These are phyloP conservation scores for Elasticomyces elasticus DNA, from an alignment of 495 filamentous ascomycete species.

Conservation along the genomic window DNA sequence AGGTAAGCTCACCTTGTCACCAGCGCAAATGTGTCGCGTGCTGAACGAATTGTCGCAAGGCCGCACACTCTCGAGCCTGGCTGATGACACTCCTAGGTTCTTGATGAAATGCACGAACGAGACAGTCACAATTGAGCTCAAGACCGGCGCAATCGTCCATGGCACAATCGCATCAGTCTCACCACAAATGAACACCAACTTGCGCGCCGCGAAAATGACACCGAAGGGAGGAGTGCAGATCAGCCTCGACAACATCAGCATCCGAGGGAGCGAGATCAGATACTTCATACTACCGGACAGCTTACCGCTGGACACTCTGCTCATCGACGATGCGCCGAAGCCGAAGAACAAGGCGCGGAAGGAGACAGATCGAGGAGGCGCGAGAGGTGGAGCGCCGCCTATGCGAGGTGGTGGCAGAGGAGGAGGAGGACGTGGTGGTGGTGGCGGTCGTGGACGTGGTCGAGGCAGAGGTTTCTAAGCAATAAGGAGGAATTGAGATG, in stretches of 20 bases:
- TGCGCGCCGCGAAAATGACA: slow-evolving; percentile 73
- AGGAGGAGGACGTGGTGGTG: slow-evolving; percentile 13
- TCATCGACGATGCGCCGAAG: slow-evolving; percentile 93
- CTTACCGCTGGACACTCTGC: slow-evolving; percentile 81
- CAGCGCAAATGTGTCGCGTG: slow-evolving; percentile 29
- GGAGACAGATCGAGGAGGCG: slow-evolving; percentile 54
- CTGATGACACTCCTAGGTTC: slow-evolving; percentile 54
- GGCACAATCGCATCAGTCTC: slow-evolving; percentile 93
- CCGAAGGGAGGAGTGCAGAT: slow-evolving; percentile 56
- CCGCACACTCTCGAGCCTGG: slow-evolving; percentile 18
- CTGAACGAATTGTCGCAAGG: slow-evolving; percentile 30
- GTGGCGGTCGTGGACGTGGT: slow-evolving; percentile 16
- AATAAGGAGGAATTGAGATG: background rate
- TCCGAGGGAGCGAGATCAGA: slow-evolving; percentile 84
- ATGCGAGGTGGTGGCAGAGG: slow-evolving; percentile 19
- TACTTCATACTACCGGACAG: slow-evolving; percentile 93
- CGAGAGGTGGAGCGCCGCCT: slow-evolving; percentile 5
- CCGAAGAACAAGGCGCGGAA: slow-evolving; percentile 99
- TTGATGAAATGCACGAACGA: slow-evolving; percentile 98
- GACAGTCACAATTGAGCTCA: slow-evolving; percentile 93
- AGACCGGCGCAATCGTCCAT: slow-evolving; percentile 93
- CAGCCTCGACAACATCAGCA: slow-evolving; percentile 87
- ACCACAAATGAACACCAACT: slow-evolving; percentile 91
- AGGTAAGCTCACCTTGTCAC: slow-evolving; percentile 52
- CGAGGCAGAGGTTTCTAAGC: slow-evolving; percentile 22